These are phyloP conservation scores for Pistacia vera DNA, from an alignment of 345 rosid species.

Conservation along the genomic window DNA sequence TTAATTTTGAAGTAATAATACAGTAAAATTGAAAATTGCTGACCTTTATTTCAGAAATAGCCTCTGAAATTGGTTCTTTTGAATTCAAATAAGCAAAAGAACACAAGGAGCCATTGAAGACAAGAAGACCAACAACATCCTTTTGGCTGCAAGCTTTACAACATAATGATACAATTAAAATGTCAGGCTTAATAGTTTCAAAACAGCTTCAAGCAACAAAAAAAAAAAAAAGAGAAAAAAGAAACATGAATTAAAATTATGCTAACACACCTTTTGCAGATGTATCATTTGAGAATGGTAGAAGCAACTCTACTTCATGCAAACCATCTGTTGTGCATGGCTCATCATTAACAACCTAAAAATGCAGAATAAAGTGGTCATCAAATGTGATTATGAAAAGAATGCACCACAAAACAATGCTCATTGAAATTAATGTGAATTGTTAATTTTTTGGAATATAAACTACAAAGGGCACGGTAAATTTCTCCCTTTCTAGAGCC, in stretches of 20 bases:
- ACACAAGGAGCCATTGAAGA: slow-evolving; percentile 63
- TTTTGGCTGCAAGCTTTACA: slow-evolving; percentile 64
- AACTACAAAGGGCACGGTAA: neutral
- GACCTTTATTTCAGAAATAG: slow-evolving; percentile 80
- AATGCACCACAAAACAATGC: neutral
- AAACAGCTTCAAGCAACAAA: slow-evolving; percentile 6
- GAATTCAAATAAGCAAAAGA: slow-evolving; percentile 69
- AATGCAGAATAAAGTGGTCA: slow-evolving; percentile 10
- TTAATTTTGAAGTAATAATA: slow-evolving; percentile 8
- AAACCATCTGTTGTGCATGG: slow-evolving; percentile 51
- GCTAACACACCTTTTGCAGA: slow-evolving; percentile 50
- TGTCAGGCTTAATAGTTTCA: slow-evolving; percentile 21
- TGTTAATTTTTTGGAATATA: neutral
- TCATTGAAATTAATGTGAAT: neutral
- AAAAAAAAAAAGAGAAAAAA: slow-evolving; percentile 5
- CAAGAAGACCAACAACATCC: slow-evolving; percentile 60
- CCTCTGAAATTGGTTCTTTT: slow-evolving; percentile 82
- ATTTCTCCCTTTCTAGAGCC: neutral
- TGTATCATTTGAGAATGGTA: slow-evolving; percentile 68
- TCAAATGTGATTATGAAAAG: neutral
- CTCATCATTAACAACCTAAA: slow-evolving; percentile 64
- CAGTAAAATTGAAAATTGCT: neutral
- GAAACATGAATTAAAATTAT: slow-evolving; percentile 12
- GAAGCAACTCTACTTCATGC: slow-evolving; percentile 79
- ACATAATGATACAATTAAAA: slow-evolving; percentile 26